These are phyloP conservation scores for Coriaria nepalensis DNA, from an alignment of 306 rosid species.

Conservation along the genomic window DNA sequence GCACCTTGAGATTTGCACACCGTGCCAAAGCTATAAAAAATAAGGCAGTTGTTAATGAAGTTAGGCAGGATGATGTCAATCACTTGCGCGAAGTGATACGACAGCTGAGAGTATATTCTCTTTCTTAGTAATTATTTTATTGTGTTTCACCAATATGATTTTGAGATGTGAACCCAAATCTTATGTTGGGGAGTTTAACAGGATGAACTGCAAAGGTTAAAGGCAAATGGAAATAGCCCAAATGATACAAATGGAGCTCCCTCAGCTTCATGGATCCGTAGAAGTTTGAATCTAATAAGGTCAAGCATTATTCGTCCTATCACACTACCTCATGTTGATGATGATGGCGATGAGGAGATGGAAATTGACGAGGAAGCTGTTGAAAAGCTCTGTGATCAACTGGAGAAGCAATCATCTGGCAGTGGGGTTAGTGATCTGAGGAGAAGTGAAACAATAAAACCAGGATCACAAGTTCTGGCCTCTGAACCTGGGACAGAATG, in stretches of 20 bases:
- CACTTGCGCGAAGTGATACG: conserved; percentile 88
- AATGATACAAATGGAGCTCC: conserved; percentile 55
- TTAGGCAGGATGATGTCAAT: conserved; percentile 70
- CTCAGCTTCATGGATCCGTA: conserved; percentile 84
- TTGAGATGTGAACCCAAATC: conserved; percentile 16
- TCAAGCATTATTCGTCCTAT: conserved; percentile 52
- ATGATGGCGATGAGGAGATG: conserved; percentile 95
- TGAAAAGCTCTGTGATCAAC: conserved; percentile 42
- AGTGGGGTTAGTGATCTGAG: conserved; percentile 12
- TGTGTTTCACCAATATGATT: conserved; percentile 10
- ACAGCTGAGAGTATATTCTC: conserved; percentile 63
- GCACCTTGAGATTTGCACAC: conserved; percentile 96
- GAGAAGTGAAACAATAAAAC: conserved; percentile 6
- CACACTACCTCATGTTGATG: conserved; percentile 39
- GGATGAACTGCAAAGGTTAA: conserved; percentile 86
- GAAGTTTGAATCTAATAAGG: conserved; percentile 60
- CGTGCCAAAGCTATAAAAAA: conserved; percentile 94
- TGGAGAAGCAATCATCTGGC: conserved; percentile 26
- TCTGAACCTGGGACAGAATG: conserved; percentile 14
- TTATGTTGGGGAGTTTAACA: conserved; percentile 20
- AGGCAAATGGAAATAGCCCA: conserved; percentile 50
- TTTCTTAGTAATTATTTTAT: conserved; percentile 11
- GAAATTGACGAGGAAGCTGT: conserved; percentile 86
- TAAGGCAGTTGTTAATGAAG: conserved; percentile 98
- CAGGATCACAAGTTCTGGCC: conserved; percentile 13